Evolutionary conservation across 2,329 filamentous ascomycete species (phyloP), one percentile per base, ranked within the genome.

Genomic region (Chaetomiaceae sp.): DNA sequence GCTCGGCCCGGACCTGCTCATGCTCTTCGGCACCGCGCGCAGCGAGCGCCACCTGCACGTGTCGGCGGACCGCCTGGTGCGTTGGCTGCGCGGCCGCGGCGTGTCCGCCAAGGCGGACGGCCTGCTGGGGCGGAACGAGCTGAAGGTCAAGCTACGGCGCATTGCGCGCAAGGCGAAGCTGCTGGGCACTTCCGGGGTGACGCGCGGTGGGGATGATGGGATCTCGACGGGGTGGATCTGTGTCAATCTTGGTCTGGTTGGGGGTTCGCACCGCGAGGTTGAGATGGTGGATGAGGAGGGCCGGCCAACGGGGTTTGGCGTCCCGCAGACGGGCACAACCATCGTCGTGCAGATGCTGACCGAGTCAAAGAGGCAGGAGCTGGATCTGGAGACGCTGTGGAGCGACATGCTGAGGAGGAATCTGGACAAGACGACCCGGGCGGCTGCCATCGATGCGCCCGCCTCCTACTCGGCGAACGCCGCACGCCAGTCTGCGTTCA

Each of bases 211-310:
- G 1, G 90, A 95, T 57, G 88, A 96, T 60, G 91, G 90, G 2
- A 86, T 95, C 42, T 83, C 85, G 11, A 96, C 91, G 1, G 90
- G 89, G 9, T 98, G 93, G 93, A 85, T 98, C 17, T 98, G 93
- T 65, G 86, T 97, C 50, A 94, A 95, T 62, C 77, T 93, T 9
- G 88, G 87, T 4, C 78, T 78, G 14, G 74, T 88, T 1, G 78
- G 84, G 35, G 75, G 77, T 18, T 70, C 74, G n/a, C 58, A 62
- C 14, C 60, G 62, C 8, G 73, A 78, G 51, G 61, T 66, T 12
- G 62, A 67, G 10, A 65, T 70, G 20, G 61, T 74, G 30, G 70
- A 74, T 17, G 68, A 70, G 14, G 66, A 68, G 11, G 73, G 79
- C 12, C 72, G 76, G 8, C 80, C 90, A 47, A 82, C 88, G 27